A percentile compares a stretch with the other conserved stretches of the same genome.
Conservation (phyloP, 352 stramenopile species). For the Pythium phragmitis region DNA sequence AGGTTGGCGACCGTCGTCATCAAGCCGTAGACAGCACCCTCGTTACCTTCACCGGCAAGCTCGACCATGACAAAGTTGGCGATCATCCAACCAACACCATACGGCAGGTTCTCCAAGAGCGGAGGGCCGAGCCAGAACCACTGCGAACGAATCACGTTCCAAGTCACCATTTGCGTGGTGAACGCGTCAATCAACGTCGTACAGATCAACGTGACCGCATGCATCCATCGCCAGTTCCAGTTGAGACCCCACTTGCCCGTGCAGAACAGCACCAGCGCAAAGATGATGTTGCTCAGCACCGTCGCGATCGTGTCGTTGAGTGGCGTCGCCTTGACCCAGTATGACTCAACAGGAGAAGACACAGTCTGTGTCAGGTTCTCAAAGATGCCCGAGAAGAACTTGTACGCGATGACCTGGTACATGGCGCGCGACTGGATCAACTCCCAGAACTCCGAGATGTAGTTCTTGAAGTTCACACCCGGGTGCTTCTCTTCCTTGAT, state of each 20-base stretch:
- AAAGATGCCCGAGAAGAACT: slow-evolving; percentile 16
- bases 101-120: slow-evolving; percentile 19
- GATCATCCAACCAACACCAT: slow-evolving; percentile 23
- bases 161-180: slow-evolving; percentile 16
- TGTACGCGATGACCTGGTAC: slow-evolving; percentile 24
- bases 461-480: slow-evolving; percentile 11
- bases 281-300: slow-evolving; percentile 14
- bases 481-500: slow-evolving; percentile 18
- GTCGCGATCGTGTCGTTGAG: slow-evolving; percentile 20
- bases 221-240: slow-evolving; percentile 24
- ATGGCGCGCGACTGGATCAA: slow-evolving; percentile 24
- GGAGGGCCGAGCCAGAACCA: slow-evolving; percentile 28
- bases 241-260: slow-evolving; percentile 22
- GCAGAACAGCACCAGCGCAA: slow-evolving; percentile 11
- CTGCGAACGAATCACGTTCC: slow-evolving; percentile 23
- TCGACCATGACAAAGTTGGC: slow-evolving; percentile 24
- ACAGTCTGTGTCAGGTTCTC: slow-evolving; percentile 13
- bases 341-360: slow-evolving; percentile 2
- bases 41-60: slow-evolving; percentile 28
- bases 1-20: slow-evolving; percentile 22
- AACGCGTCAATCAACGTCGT: slow-evolving; percentile 14
- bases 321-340: slow-evolving; percentile 21
- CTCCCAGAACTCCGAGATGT: slow-evolving; percentile 26
- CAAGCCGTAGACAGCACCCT: slow-evolving; percentile 27
- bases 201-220: slow-evolving; percentile 4